Conservation (phyloP, 2,329 filamentous ascomycete species). For the Sporothrix brunneoviolacea region DNA sequence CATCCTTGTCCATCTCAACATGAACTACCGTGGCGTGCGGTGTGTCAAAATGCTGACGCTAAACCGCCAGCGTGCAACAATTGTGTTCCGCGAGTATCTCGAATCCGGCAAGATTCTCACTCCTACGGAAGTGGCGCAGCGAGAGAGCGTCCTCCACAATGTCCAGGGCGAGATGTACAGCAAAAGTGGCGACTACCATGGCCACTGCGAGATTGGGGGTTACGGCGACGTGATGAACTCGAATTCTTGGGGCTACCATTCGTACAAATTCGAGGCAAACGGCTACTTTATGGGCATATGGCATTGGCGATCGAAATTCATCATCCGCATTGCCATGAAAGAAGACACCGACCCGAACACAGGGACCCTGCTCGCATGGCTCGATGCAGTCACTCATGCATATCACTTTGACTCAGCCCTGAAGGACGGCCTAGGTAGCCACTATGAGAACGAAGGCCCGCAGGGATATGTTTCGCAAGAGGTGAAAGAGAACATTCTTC, state of each 20-base stretch:
- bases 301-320: conserved; percentile 34
- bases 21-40: conserved; percentile 80
- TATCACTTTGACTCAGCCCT: conserved; percentile 32
- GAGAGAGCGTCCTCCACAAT: conserved; percentile 60
- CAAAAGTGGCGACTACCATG: conserved; percentile 29
- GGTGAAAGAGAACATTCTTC: conserved; percentile 28
- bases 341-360: conserved; percentile 36
- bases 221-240: conserved; percentile 34
- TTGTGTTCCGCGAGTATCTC: conserved; percentile 61
- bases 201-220: conserved; percentile 29
- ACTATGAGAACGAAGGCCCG: conserved; percentile 32
- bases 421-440: conserved; percentile 29
- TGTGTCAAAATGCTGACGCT: conserved; percentile 76
- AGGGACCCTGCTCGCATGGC: conserved; percentile 30
- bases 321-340: conserved; percentile 55
- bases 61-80: conserved; percentile 78
- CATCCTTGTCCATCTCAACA: conserved; percentile 68
- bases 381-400: conserved; percentile 36
- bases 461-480: conserved; percentile 38
- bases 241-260: conserved; percentile 27
- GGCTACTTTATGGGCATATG: conserved; percentile 58
- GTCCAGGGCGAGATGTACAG: conserved; percentile 36
- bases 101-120: conserved; percentile 45
- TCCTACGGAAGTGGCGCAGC: conserved; percentile 58
- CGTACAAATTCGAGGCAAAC: conserved; percentile 34